phyloP scores from a whole-genome alignment of 129 eudicot species.

The Centella asiatica region DNA sequence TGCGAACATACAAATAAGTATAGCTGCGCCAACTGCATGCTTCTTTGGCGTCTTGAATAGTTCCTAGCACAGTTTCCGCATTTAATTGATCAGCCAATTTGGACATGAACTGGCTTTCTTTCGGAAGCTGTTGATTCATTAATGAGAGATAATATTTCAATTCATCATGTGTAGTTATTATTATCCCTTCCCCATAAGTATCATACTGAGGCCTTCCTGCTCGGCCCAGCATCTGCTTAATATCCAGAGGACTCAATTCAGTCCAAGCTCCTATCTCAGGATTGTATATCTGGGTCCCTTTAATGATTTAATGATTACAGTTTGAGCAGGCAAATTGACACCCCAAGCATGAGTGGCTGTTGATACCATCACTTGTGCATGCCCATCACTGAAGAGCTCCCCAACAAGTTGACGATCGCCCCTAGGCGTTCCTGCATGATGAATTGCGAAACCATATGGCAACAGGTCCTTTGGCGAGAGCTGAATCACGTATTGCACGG shows the following conservation, averaged over 20 bases:
- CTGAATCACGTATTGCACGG: conserved; percentile 71
- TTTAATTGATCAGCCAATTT: conserved; percentile 91
- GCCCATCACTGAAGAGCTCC: conserved; percentile 74
- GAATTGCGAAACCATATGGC: conserved; percentile 91
- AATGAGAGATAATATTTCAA: conserved; percentile 74
- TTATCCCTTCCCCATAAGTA: conserved; percentile 88
- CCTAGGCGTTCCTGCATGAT: conserved; percentile 86
- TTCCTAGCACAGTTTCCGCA: conserved; percentile 95
- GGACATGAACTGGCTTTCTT: conserved; percentile 88
- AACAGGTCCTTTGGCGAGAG: conserved; percentile 75
- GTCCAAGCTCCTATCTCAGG: conserved; percentile 98
- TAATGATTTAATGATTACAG: conserved; percentile 87
- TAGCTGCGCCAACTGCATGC: conserved; percentile 83
- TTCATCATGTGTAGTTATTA: conserved; percentile 82
- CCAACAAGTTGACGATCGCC: conserved; percentile 80
- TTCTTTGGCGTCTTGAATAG: conserved; percentile 87
- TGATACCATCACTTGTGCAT: conserved; percentile 81
- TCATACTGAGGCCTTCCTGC: conserved; percentile 98
- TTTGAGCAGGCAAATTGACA: conserved; percentile 87
- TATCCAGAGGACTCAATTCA: conserved; percentile 88
- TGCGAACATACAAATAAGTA: conserved; percentile 78
- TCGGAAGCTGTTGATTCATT: conserved; percentile 97
- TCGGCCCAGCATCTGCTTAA: conserved; percentile 98
- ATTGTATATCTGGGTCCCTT: conserved; percentile 90
- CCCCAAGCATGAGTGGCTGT: conserved; percentile 99